A percentile compares a stretch with the other conserved stretches of the same genome.
These are phyloP conservation scores for Boletus edulis DNA, from an alignment of 768 basidiomycete species.

Conservation along the genomic window DNA sequence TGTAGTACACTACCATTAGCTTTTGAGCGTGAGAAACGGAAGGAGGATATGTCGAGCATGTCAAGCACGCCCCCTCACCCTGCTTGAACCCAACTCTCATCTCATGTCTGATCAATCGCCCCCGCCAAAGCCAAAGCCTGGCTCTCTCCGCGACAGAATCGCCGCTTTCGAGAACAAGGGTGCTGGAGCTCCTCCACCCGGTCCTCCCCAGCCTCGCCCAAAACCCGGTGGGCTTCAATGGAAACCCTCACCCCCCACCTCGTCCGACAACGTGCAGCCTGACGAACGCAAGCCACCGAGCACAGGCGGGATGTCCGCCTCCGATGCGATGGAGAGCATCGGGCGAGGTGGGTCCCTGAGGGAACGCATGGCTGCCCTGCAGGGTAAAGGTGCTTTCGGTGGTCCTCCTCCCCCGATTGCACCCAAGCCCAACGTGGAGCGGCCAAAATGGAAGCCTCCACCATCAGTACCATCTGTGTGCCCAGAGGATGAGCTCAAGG, in stretches of 20 bases:
- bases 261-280: conserved; percentile 14
- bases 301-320: conserved; percentile 65
- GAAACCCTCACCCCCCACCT: conserved; percentile 59
- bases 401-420: conserved; percentile 46
- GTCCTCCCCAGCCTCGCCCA: conserved; percentile 35
- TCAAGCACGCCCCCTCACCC: conserved; percentile 14
- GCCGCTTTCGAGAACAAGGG: conserved; percentile 76
- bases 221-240: conserved; percentile 70
- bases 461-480: conserved; percentile 43
- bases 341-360: conserved; percentile 76
- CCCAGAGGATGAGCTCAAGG: conserved; percentile 43
- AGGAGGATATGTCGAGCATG: conserved; percentile 13
- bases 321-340: conserved; percentile 88
- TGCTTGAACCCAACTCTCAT: conserved; percentile 18
- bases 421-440: conserved; percentile 51
- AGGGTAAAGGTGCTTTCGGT: conserved; percentile 81
- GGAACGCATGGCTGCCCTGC: conserved; percentile 93
- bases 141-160: conserved; percentile 84
- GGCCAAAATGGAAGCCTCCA: conserved; percentile 87
- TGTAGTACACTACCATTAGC: not conserved
- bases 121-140: conserved; percentile 63
- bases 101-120: conserved; percentile 60
- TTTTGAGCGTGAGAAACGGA: conserved; percentile 23
- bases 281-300: conserved; percentile 22
- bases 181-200: conserved; percentile 25